Conservation (phyloP, 768 basidiomycete species). For the Pholiota conissans region DNA sequence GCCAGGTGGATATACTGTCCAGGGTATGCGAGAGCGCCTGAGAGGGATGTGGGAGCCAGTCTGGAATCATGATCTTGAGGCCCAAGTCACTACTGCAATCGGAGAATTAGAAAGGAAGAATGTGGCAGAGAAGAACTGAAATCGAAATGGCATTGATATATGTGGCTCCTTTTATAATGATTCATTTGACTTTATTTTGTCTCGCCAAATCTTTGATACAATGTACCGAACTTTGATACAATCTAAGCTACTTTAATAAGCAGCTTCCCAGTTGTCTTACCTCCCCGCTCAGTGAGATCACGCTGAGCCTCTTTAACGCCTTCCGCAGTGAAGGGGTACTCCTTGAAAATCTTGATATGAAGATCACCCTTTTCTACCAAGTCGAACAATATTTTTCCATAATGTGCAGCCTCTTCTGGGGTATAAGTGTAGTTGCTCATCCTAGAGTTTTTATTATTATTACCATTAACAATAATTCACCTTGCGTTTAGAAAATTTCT, state of each 20-base stretch:
- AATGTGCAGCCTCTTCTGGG: conserved; percentile 67
- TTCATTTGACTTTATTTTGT: not conserved
- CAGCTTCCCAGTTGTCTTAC: conserved; percentile 86
- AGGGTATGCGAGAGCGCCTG: conserved; percentile 34
- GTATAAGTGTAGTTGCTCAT: conserved; percentile 73
- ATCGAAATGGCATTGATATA: too few species aligned
- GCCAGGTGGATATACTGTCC: conserved; percentile 26
- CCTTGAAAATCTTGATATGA: conserved; percentile 68
- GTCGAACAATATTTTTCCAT: conserved; percentile 64
- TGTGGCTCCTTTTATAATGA: too few species aligned
- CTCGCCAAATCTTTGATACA: not conserved
- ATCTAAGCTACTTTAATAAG: conserved; percentile 59
- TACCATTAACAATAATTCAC: not conserved
- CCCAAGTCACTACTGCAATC: conserved; percentile 37
- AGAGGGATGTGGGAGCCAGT: conserved; percentile 45
- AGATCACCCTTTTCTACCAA: conserved; percentile 59
- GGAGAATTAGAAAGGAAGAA: conserved; percentile 3
- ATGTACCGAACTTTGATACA: not conserved
- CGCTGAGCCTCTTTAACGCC: conserved; percentile 75
- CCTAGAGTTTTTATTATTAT: conserved; percentile 34
- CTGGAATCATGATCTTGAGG: conserved; percentile 47
- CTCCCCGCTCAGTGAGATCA: conserved; percentile 61
- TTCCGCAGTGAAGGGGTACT: conserved; percentile 83
- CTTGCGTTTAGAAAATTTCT: conserved; percentile 20
- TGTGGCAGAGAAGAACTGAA: not conserved